Percentiles rank a stretch among this genome's conserved stretches.
Evolutionary conservation across 1,284 basidiomycete genomes (phyloP).

Genomic region (Ganoderma meredithae): DNA sequence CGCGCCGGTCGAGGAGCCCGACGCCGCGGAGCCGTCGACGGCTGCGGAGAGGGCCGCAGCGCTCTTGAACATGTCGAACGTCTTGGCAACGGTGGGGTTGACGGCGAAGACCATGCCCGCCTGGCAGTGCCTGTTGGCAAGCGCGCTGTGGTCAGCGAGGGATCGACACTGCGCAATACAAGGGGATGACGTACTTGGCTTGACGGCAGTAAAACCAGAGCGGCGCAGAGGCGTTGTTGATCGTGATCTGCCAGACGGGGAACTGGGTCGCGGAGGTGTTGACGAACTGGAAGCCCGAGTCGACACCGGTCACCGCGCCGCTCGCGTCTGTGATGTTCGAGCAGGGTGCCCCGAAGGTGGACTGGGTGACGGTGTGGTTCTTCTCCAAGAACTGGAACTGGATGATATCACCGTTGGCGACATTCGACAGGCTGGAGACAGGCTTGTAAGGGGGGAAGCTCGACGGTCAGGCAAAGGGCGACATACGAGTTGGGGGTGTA

Average conservation of each 20-base stretch:
- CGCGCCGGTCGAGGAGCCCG: slow-evolving; percentile 17
- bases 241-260: slow-evolving; percentile 45
- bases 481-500: slow-evolving; percentile 50
- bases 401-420: slow-evolving; percentile 58
- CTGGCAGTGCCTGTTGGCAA: slow-evolving; percentile 42
- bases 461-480: background rate
- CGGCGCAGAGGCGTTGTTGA: slow-evolving; percentile 46
- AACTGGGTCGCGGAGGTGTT: slow-evolving; percentile 38
- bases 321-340: slow-evolving; percentile 37
- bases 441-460: background rate
- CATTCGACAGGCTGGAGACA: slow-evolving; percentile 47
- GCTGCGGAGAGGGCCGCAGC: slow-evolving; percentile 42
- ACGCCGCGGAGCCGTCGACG: slow-evolving; percentile 27
- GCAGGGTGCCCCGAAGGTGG: slow-evolving; percentile 60
- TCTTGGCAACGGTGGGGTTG: slow-evolving; percentile 44
- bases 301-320: slow-evolving; percentile 45
- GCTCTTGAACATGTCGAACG: slow-evolving; percentile 45
- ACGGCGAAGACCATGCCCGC: slow-evolving; percentile 52
- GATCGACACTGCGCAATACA: background rate
- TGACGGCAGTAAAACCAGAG: slow-evolving; percentile 54
- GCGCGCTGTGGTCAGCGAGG: slow-evolving; percentile 5
- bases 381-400: slow-evolving; percentile 55
- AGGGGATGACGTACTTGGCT: slow-evolving; percentile 37
- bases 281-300: slow-evolving; percentile 51
- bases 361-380: slow-evolving; percentile 64